phyloP scores from a whole-genome alignment of 768 basidiomycete genomes.

The Podaxis sp. region DNA sequence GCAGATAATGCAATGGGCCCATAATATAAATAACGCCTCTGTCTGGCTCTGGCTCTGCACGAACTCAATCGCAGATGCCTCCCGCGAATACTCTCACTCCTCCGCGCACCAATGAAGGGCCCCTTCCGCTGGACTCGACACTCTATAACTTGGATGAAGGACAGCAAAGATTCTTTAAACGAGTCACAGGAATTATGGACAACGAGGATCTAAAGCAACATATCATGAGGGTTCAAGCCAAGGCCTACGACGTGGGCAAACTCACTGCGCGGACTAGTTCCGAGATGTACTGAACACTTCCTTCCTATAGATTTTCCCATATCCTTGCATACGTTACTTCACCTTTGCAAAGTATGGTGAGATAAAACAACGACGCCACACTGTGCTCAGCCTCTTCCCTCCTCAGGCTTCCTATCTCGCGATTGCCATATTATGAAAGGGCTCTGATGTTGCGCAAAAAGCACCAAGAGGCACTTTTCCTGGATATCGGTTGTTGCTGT shows the following conservation, averaged over 20 bases:
- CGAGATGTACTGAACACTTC: background rate
- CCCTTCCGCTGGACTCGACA: background rate
- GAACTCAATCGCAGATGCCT: background rate
- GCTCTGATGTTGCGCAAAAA: slow-evolving; percentile 28
- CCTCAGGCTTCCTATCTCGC: slow-evolving; percentile 31
- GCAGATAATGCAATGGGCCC: background rate
- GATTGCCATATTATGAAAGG: slow-evolving; percentile 31
- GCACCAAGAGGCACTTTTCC: slow-evolving; percentile 29
- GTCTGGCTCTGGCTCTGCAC: background rate
- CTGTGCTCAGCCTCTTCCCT: background rate
- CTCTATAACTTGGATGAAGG: slow-evolving; percentile 20
- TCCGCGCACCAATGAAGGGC: background rate
- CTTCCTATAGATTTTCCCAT: slow-evolving; percentile 25
- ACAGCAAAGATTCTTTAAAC: slow-evolving; percentile 28
- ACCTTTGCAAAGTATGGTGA: slow-evolving; percentile 31
- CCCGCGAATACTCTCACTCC: background rate
- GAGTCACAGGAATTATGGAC: slow-evolving; percentile 29
- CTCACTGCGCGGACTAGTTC: background rate
- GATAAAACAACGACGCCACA: background rate
- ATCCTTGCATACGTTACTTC: slow-evolving; percentile 39
- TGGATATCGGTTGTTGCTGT: slow-evolving; percentile 48
- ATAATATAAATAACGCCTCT: background rate
- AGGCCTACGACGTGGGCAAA: slow-evolving; percentile 27
- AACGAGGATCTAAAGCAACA: slow-evolving; percentile 31
- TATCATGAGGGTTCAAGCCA: slow-evolving; percentile 29